phyloP scores from a whole-genome alignment of 495 filamentous ascomycete species.

The Rusavskia elegans region DNA sequence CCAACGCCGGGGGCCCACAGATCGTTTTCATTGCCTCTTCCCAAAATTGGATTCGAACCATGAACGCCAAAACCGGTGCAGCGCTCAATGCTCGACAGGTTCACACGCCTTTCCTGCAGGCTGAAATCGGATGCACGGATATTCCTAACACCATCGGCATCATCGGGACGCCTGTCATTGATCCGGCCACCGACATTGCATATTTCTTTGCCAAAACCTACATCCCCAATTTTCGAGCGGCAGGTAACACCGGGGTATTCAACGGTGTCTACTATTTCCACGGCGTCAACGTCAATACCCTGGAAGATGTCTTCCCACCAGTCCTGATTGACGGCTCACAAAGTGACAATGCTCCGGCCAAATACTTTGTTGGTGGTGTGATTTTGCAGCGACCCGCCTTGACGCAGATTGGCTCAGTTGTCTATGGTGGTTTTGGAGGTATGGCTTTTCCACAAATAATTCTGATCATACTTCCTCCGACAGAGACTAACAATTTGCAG shows the following conservation, averaged over 20 bases:
- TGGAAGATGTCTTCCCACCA: slow-evolving; percentile 16
- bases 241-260: slow-evolving; percentile 8
- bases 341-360: slow-evolving; percentile 18
- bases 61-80: slow-evolving; percentile 22
- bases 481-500: neutral
- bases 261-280: slow-evolving; percentile 21
- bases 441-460: neutral
- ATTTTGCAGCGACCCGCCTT: slow-evolving; percentile 22
- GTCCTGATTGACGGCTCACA: slow-evolving; percentile 15
- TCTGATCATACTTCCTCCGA: too few relatives aligned
- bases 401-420: slow-evolving; percentile 18
- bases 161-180: slow-evolving; percentile 23
- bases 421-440: slow-evolving; percentile 23
- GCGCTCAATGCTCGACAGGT: slow-evolving; percentile 17
- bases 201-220: slow-evolving; percentile 29
- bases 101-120: slow-evolving; percentile 18
- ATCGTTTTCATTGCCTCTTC: slow-evolving; percentile 26
- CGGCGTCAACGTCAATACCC: slow-evolving; percentile 19
- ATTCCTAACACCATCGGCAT: slow-evolving; percentile 23
- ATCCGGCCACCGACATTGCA: slow-evolving; percentile 19
- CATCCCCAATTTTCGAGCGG: slow-evolving; percentile 6
- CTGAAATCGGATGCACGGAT: slow-evolving; percentile 24
- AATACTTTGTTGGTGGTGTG: slow-evolving; percentile 21
- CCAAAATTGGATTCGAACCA: slow-evolving; percentile 20
- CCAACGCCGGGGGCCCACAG: slow-evolving; percentile 16